A percentile compares a stretch with the other conserved stretches of the same genome.
Evolutionary conservation across 2,329 filamentous ascomycete species (phyloP).

Genomic region (Monosporascus sp.): DNA sequence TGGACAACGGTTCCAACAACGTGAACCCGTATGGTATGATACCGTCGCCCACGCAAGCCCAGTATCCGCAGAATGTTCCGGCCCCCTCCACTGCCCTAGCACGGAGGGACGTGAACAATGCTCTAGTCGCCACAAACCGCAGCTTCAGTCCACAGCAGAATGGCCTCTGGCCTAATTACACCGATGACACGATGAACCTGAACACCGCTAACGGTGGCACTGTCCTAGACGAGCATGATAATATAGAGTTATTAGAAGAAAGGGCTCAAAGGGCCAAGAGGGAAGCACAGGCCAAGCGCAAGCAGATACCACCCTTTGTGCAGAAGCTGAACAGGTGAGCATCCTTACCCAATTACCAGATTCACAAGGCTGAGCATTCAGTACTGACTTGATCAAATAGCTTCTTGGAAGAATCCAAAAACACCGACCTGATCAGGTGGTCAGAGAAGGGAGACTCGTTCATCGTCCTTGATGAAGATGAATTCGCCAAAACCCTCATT

Average conservation of each 20-base stretch:
- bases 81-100: constrained; percentile 46
- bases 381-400: constrained; percentile 39
- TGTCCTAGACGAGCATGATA: constrained; percentile 55
- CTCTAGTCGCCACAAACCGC: constrained; percentile 35
- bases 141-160: constrained; percentile 21
- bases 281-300: constrained; percentile 83
- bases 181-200: constrained; percentile 38
- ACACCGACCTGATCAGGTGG: constrained; percentile 94
- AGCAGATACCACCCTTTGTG: constrained; percentile 95
- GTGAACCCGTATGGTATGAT: constrained; percentile 28
- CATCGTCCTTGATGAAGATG: constrained; percentile 93
- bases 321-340: constrained; percentile 93
- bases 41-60: constrained; percentile 26
- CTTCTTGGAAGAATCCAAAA: constrained; percentile 88
- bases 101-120: constrained; percentile 45
- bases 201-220: constrained; percentile 28
- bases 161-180: constrained; percentile 34
- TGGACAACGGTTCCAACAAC: constrained; percentile 28
- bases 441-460: constrained; percentile 95
- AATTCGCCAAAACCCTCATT: constrained; percentile 94
- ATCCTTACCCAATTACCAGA: constrained; percentile 4
- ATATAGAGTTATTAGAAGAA: constrained; percentile 72
- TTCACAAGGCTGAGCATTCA: background rate
- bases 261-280: constrained; percentile 76
- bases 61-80: constrained; percentile 23